Evolutionary conservation across 495 filamentous ascomycete species (phyloP), one percentile per base, ranked within the genome.

Genomic region (Podospora anserina): DNA sequence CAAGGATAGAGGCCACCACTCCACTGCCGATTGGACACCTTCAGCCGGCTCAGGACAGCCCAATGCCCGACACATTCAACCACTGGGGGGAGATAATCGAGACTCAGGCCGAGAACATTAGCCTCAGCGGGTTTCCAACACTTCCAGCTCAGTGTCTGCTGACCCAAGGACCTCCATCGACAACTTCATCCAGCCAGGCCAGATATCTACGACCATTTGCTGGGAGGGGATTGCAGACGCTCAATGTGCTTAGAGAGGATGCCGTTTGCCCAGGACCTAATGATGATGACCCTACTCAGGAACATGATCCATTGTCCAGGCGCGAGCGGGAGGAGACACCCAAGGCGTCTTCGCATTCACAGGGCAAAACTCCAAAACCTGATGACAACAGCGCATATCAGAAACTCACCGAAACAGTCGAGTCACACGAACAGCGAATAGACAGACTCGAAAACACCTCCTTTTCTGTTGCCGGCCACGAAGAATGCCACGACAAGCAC

Each of bases 391-490:
- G 76, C 56, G 64, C 76, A 3, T 68, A 79, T 64, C 71, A 79
- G 68, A 75, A 78, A 34, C 59, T 82, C 4, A 72, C 82, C 19
- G 75, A 79, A 26, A 75, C 76, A 18, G 76, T 88, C 65, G 71
- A 81, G 59, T 78, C 80, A 19, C 80, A 89, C 59, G 82, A 82
- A 58, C 81, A 82, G 32, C 86, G 89, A 0, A 70, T 91, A 3
- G 87, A 89, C 61, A 74, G 75, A 61, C 79, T 90, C 5, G 89
- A 91, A 75, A 88, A 79, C 68, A 78, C 79, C 0, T 90, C 88
- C 0, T 87, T 90, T 70, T 83, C 84, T 11, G 79, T 85, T 61
- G 78, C 80, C 53, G 77, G 80, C 30, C 77, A 86, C 62, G 88
- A 91, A n/a, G 84, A 84, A 26, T 80, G 89, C 55, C 78, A 87